Evolutionary conservation across 768 basidiomycete genomes (phyloP), one percentile per base, ranked within the genome.

Genomic region (Tricholoma furcatifolium): DNA sequence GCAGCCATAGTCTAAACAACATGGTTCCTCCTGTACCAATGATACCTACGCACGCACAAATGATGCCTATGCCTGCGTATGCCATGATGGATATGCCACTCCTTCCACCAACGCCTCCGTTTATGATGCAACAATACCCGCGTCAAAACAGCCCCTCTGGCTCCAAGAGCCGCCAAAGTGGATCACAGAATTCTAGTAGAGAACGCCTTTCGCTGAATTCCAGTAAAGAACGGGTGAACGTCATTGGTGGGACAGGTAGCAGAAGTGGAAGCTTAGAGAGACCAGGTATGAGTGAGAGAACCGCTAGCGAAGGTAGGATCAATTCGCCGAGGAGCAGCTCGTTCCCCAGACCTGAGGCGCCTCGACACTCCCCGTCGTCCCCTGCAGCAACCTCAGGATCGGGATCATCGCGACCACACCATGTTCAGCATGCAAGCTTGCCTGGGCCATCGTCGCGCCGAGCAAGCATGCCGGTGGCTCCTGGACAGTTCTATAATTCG

Each of bases 31-130:
- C 50, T 47, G 47, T 55, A 7, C 58, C 57, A 41, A 64, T 74
- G 20, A 74, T 75, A 41, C 53, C 45, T 12, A 51, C 53, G 53
- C 57, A 57, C 6, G 65, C 78, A 10, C 74, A 67, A 2, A 57
- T 61, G 20, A 63, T 78, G 51, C 72, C 74, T 15, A 66, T 80
- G 46, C 74, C 77, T 8, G 70, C 77, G 36, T 76, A 53, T 45
- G 50, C 73, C 51, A 68, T 76, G 49, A 70, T 82, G 68, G 84
- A 88, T 57, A 80, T 81, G 78, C 85, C 87, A 6, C 70, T 90
- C 9, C 74, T 90, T 27, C 88, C 88, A 9, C 88, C 88, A 5
- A 76, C 82, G 1, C 80, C 88, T 20, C 86, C 88, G 11, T 90
- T 89, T 67, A 88, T 88, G 84, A 77, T 86, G 71, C 81, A 81